Percentiles rank a stretch among this genome's conserved stretches.
Evolutionary conservation across 75 land plant species (phyloP).

Genomic region (Pinus albicaulis): DNA sequence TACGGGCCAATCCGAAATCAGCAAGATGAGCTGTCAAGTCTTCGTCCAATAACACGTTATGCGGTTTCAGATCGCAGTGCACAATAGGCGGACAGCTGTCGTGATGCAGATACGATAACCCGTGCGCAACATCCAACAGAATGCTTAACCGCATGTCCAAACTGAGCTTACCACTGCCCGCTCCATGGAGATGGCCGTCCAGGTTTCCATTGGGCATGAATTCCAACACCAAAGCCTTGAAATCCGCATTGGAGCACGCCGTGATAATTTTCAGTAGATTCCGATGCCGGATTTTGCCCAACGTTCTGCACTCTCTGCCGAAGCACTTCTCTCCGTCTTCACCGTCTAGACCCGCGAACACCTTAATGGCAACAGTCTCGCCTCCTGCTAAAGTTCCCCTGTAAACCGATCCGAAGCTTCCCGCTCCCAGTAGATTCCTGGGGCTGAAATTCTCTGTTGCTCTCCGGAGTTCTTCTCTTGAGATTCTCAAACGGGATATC

Average conservation of each 20-base stretch:
- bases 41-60: conserved; percentile 1
- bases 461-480: not conserved
- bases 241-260: conserved; percentile 2
- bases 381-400: conserved; percentile 17
- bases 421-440: conserved; percentile 40
- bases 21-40: not conserved
- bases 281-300: conserved; percentile 21
- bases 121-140: conserved; percentile 1
- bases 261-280: conserved; percentile 16
- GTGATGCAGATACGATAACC: not conserved
- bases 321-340: not conserved
- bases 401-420: conserved; percentile 49
- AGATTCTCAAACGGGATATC: not conserved
- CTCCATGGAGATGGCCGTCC: conserved; percentile 16
- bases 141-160: conserved; percentile 21
- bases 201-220: conserved; percentile 32
- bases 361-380: conserved; percentile 33
- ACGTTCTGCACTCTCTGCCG: not conserved
- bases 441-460: conserved; percentile 24
- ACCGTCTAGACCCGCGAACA: conserved; percentile 8
- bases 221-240: conserved; percentile 30
- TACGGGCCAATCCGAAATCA: conserved; percentile 13
- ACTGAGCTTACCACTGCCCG: not conserved
- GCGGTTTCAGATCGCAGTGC: conserved; percentile 13
- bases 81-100: not conserved